Evolutionary conservation across 345 rosid genomes (phyloP), one percentile per base, ranked within the genome.

Genomic region (Eucalyptus pumila): DNA sequence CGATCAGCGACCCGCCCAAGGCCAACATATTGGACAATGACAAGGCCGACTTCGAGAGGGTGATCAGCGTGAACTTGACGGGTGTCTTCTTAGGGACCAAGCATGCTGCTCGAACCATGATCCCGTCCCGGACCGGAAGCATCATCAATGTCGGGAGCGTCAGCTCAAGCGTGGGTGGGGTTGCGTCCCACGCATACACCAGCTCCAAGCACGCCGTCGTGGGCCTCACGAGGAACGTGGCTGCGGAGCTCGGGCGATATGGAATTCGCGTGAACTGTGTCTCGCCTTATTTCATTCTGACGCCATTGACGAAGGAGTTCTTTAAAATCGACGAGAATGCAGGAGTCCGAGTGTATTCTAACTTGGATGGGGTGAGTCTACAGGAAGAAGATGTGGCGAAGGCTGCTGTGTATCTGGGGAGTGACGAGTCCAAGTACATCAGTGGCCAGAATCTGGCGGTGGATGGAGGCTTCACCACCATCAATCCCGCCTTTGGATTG

Each of bases 61-160:
- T 62, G 49, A 8, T 80, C 0, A 11, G 86, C 15, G 86, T 80
- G 47, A 80, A 80, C 86, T 45, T 80, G 45, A 80, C 86, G 45
- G 86, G 86, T 3, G 51, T 56, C 3, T 92, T 90, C 76, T 40
- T 92, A 14, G 91, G 93, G 27, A 87, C 89, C 21, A 92, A 92
- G 56, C 91, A 92, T 17, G 92, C 93, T 3, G 91, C 93, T 27
- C 85, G 87, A 8, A 91, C 88, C 42, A 92, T 92, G 93, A 87
- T 80, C 32, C 45, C 49, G 4, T 30, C 5, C 0, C 9, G 72
- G 14, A 65, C 56, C 7, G 90, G 91, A 27, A 80, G 90, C 86
- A 88, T 88, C 32, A 86, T 90, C 14, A 50, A 54, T 1, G 50
- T 56, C 21, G 89, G 89, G 12, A 88, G 90, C 44, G 85, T 80